Evolutionary conservation across 306 rosid genomes (phyloP), one percentile per base, ranked within the genome.

Genomic region (Inga oerstediana): DNA sequence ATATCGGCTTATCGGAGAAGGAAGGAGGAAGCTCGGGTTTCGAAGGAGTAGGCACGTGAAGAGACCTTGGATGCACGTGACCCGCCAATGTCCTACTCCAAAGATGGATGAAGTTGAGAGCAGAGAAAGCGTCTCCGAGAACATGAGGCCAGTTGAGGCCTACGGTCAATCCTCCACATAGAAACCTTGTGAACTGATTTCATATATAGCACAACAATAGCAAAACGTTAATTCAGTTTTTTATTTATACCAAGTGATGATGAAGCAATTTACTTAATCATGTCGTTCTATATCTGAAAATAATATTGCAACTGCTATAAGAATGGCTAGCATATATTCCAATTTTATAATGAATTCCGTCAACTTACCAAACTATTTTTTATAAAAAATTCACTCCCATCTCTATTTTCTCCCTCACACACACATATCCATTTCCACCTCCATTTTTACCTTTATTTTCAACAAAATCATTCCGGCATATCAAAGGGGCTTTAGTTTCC

Each of bases 101-200:
- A 0, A 37, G 68, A 65, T 86, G 80, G 72, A 95, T 80, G 88
- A 95, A 93, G 35, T 84, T 39, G 17, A 92, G 74, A 30, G 98
- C 93, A 35, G 98, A 88, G 79, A 90, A 87, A 41, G 89, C 90
- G 61, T 93, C 98, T 77, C 98, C 97, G 49, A 93, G 92, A 4
- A 95, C 82, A 51, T 93, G 97, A 22, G 98, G 95, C 98, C 98
- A 95, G 78, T 93, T 91, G 1, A 95, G 83, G 17, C 97, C 98
- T 56, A 93, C 34, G 0, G 93, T 81, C 1, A 95, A 34, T 81
- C 98, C 98, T 86, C 97, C 98, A 69, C 98, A 92, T 72, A 86
- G 88, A 83, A 95, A 92, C 89, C 87, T 15, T 10, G 97, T 95
- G 74, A 94, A 87, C 97, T 84, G 44, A 72, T 72, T 24, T 0